Base-by-base conservation (phyloP, 345 rosid genomes). In the Citrus sinensis region DNA sequence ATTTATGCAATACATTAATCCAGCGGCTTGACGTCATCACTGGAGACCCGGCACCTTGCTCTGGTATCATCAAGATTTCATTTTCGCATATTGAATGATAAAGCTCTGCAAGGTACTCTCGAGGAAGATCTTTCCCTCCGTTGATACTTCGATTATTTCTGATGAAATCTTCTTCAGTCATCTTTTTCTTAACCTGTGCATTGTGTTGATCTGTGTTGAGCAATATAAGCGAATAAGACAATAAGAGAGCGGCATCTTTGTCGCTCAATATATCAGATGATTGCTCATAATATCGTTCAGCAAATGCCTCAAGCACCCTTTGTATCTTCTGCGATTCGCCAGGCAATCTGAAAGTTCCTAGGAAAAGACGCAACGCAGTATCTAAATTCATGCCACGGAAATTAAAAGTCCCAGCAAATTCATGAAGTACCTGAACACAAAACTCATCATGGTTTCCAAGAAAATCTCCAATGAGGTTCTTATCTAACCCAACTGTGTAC, bases 301-400 rank as follows among this genome's bases (percentile, higher is more conserved):
- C 84, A 86, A 92, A 92, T 27, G 97, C 97, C 83, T 90, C 97
- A 46, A 92, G 91, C 73, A 90, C 93, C 82, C 97, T 86, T 74
- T 90, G 90, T 80, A 92, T 92, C 86, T 92, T 92, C 87, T 92
- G 97, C 32, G 94, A 87, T 83, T 92, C 97, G 2, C 94, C 97
- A 72, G 97, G 93, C 83, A 92, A 81, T 75, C 92, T 87, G 80
- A 92, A 92, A 42, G 94, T 89, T 71, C 90, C 97, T 69, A 92
- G 82, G 80, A 92, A 90, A 40, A 92, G 86, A 72, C 97, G 90
- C 87, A 92, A 80, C 7, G 97, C 97, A 22, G 82, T 82, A 83
- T 89, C 97, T 67, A 92, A 79, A 84, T 72, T 90, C 94, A 92
- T 89, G 66, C 78, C 89, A 71, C 62, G 87, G 82, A 90, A 92